Evolutionary conservation across 345 rosid species (phyloP).

Genomic region (Cochlearia excelsa): DNA sequence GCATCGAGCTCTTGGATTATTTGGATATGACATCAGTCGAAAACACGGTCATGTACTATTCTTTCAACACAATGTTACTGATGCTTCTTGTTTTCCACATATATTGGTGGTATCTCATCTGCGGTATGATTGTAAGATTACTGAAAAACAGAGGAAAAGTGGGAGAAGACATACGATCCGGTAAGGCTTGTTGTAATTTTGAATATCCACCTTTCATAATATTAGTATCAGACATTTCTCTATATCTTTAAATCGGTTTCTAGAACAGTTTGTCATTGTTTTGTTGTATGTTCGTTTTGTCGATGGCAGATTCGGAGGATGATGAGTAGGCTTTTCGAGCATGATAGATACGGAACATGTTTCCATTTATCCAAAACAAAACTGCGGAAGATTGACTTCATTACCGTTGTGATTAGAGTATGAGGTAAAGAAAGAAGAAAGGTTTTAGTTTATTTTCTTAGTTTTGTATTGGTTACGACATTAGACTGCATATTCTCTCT

Average conservation of each 20-base stretch:
- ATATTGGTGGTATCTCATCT: slow-evolving; percentile 92
- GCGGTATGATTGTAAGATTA: slow-evolving; percentile 68
- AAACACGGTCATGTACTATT: slow-evolving; percentile 46
- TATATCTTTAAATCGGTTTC: neutral
- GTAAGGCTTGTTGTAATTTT: slow-evolving; percentile 40
- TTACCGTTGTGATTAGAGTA: no score
- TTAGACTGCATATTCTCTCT: no score
- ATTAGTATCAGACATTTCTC: no score
- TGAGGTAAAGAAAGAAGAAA: no score
- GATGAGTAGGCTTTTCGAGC: neutral
- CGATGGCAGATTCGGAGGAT: neutral
- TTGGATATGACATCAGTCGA: slow-evolving; percentile 47
- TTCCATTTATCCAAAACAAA: no score
- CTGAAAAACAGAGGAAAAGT: slow-evolving; percentile 77
- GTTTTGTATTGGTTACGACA: no score
- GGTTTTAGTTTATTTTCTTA: no score
- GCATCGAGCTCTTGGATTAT: slow-evolving; percentile 43
- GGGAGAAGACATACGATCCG: slow-evolving; percentile 92
- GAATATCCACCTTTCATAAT: no score
- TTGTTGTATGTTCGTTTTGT: neutral
- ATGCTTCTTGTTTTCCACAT: slow-evolving; percentile 77
- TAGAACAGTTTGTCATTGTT: neutral
- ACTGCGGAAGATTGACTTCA: no score
- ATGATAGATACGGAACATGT: no score
- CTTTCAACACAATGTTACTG: slow-evolving; percentile 71